Evolutionary conservation across 1,284 basidiomycete genomes (phyloP).

Genomic region (Cryptococcus sp.): DNA sequence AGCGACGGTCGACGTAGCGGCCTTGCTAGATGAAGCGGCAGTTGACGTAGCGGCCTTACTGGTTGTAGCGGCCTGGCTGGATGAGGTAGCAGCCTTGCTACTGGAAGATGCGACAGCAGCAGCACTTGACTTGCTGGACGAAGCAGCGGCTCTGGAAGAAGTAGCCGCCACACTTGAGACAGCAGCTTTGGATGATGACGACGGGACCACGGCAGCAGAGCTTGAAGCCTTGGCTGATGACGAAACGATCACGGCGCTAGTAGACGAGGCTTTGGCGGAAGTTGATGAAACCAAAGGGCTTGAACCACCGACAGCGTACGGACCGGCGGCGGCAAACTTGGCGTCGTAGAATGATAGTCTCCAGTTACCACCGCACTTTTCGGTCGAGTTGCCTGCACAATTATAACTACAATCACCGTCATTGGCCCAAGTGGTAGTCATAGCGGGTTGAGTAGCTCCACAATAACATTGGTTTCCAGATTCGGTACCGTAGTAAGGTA

Average conservation of each 20-base stretch:
- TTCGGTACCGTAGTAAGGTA: slow-evolving; percentile 21
- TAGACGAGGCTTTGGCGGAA: background rate
- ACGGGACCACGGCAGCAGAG: background rate
- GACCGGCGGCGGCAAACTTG: background rate
- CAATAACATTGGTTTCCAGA: slow-evolving; percentile 25
- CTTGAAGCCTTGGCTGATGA: slow-evolving; percentile 1
- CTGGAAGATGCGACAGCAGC: slow-evolving; percentile 3
- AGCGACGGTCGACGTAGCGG: background rate
- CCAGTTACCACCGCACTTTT: slow-evolving; percentile 9
- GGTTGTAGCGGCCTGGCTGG: background rate
- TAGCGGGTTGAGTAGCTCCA: slow-evolving; percentile 4
- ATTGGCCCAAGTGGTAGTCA: background rate
- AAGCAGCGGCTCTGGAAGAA: slow-evolving; percentile 4
- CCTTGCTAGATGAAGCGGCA: background rate
- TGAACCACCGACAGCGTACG: background rate
- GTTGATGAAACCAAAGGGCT: background rate
- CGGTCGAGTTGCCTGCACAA: slow-evolving; percentile 13
- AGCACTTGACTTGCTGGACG: slow-evolving; percentile 6
- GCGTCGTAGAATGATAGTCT: slow-evolving; percentile 9
- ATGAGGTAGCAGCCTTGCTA: slow-evolving; percentile 2
- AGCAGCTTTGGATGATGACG: background rate
- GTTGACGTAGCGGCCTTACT: background rate
- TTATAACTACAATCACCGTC: slow-evolving; percentile 17
- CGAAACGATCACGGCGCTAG: background rate
- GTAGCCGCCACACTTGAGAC: slow-evolving; percentile 2